phyloP scores from a whole-genome alignment of 2,329 filamentous ascomycete species.

The Lecanosticta acicola region DNA sequence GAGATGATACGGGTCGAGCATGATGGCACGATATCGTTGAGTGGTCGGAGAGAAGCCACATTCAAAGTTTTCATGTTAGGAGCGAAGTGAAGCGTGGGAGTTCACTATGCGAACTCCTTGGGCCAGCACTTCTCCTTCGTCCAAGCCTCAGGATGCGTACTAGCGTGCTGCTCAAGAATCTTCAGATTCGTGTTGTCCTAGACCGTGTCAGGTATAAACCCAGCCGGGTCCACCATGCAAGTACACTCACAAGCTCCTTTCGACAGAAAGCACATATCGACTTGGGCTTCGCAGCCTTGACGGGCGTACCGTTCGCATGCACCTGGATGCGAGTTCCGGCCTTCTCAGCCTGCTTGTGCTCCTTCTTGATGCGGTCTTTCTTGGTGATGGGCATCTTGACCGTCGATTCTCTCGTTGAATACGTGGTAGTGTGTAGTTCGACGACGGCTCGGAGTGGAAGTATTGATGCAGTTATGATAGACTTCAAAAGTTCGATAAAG shows the following conservation, averaged over 20 bases:
- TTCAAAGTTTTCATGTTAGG: too few relatives aligned
- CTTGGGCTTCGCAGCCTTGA: constrained; percentile 51
- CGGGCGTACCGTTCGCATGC: constrained; percentile 51
- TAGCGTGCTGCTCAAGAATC: constrained; percentile 50
- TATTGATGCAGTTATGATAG: background rate
- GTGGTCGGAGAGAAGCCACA: too few relatives aligned
- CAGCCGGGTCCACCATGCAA: background rate
- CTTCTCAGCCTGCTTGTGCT: constrained; percentile 52
- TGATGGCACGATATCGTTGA: too few relatives aligned
- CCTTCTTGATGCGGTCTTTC: constrained; percentile 49
- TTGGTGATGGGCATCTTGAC: constrained; percentile 45
- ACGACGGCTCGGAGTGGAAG: background rate
- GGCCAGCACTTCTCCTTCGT: constrained; percentile 57
- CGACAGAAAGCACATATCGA: constrained; percentile 35
- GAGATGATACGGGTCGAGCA: too few relatives aligned
- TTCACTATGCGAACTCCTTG: constrained; percentile 27
- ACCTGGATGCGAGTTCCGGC: constrained; percentile 51
- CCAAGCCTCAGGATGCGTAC: constrained; percentile 50
- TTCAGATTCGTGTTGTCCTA: constrained; percentile 46
- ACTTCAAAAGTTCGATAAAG: background rate
- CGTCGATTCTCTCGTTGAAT: too few relatives aligned
- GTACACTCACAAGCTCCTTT: constrained; percentile 25
- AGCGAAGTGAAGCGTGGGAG: background rate
- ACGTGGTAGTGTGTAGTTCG: too few relatives aligned
- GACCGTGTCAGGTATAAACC: background rate